phyloP scores from a whole-genome alignment of 1,139 yeast genomes.

The Taphrina sp. region DNA sequence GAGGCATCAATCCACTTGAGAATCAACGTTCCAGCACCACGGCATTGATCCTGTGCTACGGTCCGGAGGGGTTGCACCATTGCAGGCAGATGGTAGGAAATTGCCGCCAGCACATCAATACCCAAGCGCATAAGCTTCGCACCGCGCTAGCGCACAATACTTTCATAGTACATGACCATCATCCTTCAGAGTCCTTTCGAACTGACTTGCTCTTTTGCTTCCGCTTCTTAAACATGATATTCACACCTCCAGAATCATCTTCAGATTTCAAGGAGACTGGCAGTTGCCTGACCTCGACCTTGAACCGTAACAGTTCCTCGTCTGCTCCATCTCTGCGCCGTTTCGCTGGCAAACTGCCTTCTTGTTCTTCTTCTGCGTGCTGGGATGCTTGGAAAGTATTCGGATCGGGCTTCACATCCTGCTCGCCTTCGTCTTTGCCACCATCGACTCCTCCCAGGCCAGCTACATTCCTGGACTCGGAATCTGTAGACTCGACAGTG shows the following conservation, averaged over 20 bases:
- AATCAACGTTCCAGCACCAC: too few relatives aligned
- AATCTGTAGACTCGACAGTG: not conserved
- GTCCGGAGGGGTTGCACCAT: too few relatives aligned
- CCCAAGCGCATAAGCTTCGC: too few relatives aligned
- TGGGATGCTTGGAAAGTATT: not conserved
- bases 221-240: too few relatives aligned
- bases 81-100: too few relatives aligned
- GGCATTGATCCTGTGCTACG: too few relatives aligned
- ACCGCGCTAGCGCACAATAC: too few relatives aligned
- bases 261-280: not conserved
- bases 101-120: too few relatives aligned
- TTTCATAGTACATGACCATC: too few relatives aligned
- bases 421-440: not conserved
- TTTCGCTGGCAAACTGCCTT: not conserved
- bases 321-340: conserved; percentile 25
- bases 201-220: too few relatives aligned
- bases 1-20: too few relatives aligned
- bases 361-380: not conserved
- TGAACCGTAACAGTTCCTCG: conserved; percentile 17
- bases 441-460: not conserved
- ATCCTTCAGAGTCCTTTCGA: too few relatives aligned
- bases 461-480: not conserved
- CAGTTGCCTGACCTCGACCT: conserved; percentile 4
- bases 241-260: conserved; percentile 5
- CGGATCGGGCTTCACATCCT: not conserved